Conservation (phyloP, 768 basidiomycete species). For the Crassisporium funariophilum region DNA sequence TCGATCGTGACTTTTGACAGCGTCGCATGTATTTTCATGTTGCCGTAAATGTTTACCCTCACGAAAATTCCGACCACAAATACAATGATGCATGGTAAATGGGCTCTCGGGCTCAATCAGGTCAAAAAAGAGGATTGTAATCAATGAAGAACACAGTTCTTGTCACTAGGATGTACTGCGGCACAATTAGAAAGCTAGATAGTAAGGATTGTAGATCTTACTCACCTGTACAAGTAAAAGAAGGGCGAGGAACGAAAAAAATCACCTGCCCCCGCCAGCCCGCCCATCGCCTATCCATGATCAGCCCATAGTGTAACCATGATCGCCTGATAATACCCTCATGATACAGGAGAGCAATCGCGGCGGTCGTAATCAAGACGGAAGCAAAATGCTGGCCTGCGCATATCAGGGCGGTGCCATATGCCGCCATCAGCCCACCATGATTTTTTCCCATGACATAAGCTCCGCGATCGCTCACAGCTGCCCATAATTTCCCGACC, state of each 20-base stretch:
- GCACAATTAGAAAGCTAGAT: neutral
- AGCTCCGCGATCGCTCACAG: slow-evolving; percentile 6
- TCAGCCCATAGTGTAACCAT: slow-evolving; percentile 1
- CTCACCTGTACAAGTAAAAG: too few relatives aligned
- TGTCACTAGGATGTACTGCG: too few relatives aligned
- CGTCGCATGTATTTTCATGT: slow-evolving; percentile 5
- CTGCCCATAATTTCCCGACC: slow-evolving; percentile 3
- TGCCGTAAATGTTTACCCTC: neutral
- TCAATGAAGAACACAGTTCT: too few relatives aligned
- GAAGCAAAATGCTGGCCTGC: neutral
- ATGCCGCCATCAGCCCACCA: neutral
- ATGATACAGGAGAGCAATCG: neutral
- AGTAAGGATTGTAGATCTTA: neutral
- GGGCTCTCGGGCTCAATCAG: neutral
- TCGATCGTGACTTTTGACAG: neutral
- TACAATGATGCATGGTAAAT: neutral
- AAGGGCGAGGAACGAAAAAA: neutral
- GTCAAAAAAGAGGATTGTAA: neutral
- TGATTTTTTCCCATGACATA: neutral
- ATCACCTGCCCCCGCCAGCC: neutral
- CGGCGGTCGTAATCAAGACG: neutral
- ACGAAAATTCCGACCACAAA: slow-evolving; percentile 2
- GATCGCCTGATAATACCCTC: neutral
- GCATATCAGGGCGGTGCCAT: neutral
- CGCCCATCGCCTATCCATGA: neutral